A percentile compares a stretch with the other conserved stretches of the same genome.
Evolutionary conservation across 352 stramenopile species (phyloP).

Genomic region (Phytophthora cactorum): DNA sequence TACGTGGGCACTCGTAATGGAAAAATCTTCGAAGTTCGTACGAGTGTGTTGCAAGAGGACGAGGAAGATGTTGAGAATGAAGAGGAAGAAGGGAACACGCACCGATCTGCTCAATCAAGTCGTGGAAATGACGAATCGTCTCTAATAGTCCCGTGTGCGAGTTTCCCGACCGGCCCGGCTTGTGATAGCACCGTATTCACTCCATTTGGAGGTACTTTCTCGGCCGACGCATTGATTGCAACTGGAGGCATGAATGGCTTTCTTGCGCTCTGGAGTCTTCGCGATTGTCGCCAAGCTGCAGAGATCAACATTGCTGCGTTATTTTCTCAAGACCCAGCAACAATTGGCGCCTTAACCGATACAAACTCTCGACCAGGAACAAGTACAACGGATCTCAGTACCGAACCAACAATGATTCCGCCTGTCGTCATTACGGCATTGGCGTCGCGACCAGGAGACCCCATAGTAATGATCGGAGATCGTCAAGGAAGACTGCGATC

Average conservation of each 20-base stretch:
- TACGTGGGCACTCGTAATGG: conserved; percentile 65
- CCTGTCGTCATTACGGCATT: conserved; percentile 55
- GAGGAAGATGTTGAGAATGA: conserved; percentile 71
- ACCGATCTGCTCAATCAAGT: neutral
- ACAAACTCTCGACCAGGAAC: conserved; percentile 22
- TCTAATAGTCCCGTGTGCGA: conserved; percentile 52
- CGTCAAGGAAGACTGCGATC: conserved; percentile 61
- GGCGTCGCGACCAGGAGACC: conserved; percentile 52
- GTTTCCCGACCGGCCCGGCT: conserved; percentile 56
- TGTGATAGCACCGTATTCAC: conserved; percentile 59
- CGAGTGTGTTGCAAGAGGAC: conserved; percentile 55
- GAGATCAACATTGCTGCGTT: conserved; percentile 47
- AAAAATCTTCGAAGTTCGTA: conserved; percentile 72
- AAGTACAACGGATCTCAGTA: conserved; percentile 6
- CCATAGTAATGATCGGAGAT: conserved; percentile 69
- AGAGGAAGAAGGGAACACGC: conserved; percentile 42
- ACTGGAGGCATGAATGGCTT: conserved; percentile 54
- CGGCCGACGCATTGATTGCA: conserved; percentile 52
- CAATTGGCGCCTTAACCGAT: conserved; percentile 1
- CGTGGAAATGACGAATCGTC: conserved; percentile 23
- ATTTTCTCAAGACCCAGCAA: conserved; percentile 41
- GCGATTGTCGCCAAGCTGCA: conserved; percentile 46
- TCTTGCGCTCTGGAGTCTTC: conserved; percentile 62
- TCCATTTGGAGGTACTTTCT: conserved; percentile 55
- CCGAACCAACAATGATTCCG: neutral